These are phyloP conservation scores for Epichloe glyceriae DNA, from an alignment of 2,329 filamentous ascomycete genomes.

Conservation along the genomic window DNA sequence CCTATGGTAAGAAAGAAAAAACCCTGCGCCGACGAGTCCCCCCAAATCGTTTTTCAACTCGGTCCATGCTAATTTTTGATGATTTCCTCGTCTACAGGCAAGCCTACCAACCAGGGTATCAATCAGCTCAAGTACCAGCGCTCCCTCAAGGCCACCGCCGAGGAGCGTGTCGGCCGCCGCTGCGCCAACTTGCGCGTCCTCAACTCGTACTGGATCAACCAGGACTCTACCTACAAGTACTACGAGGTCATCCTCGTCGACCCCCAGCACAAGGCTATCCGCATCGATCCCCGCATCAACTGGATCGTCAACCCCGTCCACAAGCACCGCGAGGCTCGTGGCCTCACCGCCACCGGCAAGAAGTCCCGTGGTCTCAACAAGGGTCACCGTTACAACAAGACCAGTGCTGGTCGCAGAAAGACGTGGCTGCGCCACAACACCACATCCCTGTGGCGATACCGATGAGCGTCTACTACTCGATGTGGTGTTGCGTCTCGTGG, in stretches of 20 bases:
- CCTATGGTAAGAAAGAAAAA: slow-evolving; percentile 62
- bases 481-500: background rate
- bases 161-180: slow-evolving; percentile 98
- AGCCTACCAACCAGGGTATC: slow-evolving; percentile 99
- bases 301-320: slow-evolving; percentile 99
- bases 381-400: slow-evolving; percentile 99
- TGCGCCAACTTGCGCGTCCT: slow-evolving; percentile 98
- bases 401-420: slow-evolving; percentile 91
- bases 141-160: slow-evolving; percentile 91
- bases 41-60: no score
- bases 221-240: slow-evolving; percentile 99
- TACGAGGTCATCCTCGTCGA: slow-evolving; percentile 99
- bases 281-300: slow-evolving; percentile 98
- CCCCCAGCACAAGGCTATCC: slow-evolving; percentile 99
- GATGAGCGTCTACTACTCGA: slow-evolving; percentile 39
- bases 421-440: slow-evolving; percentile 99
- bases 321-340: slow-evolving; percentile 99
- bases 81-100: slow-evolving; percentile 47
- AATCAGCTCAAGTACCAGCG: slow-evolving; percentile 99
- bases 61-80: background rate
- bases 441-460: slow-evolving; percentile 96
- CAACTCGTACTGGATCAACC: slow-evolving; percentile 99
- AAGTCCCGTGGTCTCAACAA: slow-evolving; percentile 99
- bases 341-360: slow-evolving; percentile 98
- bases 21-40: background rate